Evolutionary conservation across 257 asterid genomes (phyloP).

Genomic region (Eucommia ulmoides): DNA sequence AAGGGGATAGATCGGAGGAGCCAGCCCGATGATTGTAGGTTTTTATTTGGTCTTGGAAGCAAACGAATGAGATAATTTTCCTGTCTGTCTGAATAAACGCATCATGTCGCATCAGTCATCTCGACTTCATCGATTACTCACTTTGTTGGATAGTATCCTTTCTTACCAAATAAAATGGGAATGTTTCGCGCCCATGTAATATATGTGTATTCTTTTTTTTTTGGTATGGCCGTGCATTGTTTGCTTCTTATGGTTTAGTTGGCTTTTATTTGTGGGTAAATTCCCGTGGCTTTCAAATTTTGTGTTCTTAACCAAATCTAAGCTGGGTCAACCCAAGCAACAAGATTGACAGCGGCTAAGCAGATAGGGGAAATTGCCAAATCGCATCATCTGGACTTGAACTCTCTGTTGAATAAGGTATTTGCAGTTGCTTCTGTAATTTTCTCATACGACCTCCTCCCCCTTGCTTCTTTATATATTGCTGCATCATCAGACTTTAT

Average conservation of each 20-base stretch:
- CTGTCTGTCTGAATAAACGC: no score
- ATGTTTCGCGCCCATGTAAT: background rate
- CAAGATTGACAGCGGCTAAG: conserved; percentile 94
- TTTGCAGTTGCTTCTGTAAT: no score
- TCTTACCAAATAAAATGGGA: no score
- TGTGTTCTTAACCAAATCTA: conserved; percentile 43
- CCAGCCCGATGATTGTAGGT: no score
- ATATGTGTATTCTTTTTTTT: background rate
- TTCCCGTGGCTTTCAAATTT: conserved; percentile 5
- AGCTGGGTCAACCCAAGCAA: conserved; percentile 98
- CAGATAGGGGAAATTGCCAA: conserved; percentile 98
- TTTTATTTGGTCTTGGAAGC: no score
- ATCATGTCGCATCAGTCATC: conserved; percentile 90
- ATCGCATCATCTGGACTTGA: conserved; percentile 93
- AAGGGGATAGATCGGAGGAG: no score
- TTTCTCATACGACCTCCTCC: no score
- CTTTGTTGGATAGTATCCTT: conserved; percentile 97
- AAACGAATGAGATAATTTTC: no score
- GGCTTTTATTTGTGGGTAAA: background rate
- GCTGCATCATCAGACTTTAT: no score
- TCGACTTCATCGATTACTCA: conserved; percentile 86
- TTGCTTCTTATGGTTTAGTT: conserved; percentile 5
- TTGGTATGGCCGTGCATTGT: background rate
- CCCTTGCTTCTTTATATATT: no score
- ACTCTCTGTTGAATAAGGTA: conserved; percentile 82